Conservation (phyloP, 139 green algal genomes). For the Picochlorum sp. region DNA sequence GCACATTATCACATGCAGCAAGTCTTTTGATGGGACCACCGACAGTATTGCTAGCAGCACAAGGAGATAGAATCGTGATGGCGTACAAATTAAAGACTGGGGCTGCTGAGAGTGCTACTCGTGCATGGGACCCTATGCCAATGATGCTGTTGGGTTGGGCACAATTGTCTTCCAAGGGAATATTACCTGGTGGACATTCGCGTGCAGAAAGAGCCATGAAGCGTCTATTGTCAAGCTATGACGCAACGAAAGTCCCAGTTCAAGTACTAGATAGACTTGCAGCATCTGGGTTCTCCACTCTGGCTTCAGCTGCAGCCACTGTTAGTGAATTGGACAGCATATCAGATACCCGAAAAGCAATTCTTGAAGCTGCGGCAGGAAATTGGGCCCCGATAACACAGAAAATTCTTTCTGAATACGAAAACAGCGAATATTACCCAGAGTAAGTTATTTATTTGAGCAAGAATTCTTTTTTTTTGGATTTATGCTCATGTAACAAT, state of each 20-base stretch:
- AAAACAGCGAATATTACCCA: constrained; percentile 21
- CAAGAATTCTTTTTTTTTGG: constrained; percentile 1
- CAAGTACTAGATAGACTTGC: constrained; percentile 20
- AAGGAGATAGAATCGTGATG: constrained; percentile 38
- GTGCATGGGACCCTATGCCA: constrained; percentile 18
- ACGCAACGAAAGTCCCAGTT: constrained; percentile 17
- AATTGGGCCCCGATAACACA: constrained; percentile 25
- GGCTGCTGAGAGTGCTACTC: constrained; percentile 10
- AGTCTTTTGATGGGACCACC: constrained; percentile 15
- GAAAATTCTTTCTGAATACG: constrained; percentile 15
- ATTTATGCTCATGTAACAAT: neutral
- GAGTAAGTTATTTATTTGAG: no score
- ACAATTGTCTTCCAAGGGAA: constrained; percentile 1
- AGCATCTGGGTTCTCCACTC: constrained; percentile 17
- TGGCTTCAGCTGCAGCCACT: constrained; percentile 14
- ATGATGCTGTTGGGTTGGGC: constrained; percentile 34
- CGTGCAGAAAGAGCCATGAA: constrained; percentile 15
- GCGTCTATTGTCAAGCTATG: constrained; percentile 26
- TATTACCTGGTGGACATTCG: constrained; percentile 18
- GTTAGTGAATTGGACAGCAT: constrained; percentile 14
- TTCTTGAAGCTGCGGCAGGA: constrained; percentile 21
- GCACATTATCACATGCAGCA: constrained; percentile 18
- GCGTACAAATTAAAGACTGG: neutral
- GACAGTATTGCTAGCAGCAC: constrained; percentile 21
- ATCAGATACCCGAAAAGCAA: constrained; percentile 5